Evolutionary conservation across 495 filamentous ascomycete genomes (phyloP).

Genomic region (Cairneyella variabilis): DNA sequence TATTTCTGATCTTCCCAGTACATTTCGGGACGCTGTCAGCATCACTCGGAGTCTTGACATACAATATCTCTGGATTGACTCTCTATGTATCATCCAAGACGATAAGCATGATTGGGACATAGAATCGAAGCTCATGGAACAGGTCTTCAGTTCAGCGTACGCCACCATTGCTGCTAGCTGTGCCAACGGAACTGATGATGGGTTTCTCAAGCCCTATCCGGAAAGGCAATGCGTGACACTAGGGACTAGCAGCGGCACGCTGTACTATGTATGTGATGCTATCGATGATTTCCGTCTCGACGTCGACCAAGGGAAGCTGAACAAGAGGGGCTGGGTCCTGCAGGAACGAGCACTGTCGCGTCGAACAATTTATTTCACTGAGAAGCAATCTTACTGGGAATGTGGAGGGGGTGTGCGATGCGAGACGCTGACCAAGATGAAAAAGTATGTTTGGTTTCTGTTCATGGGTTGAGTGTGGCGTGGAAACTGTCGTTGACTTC

Average conservation of each 20-base stretch:
- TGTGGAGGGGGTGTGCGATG: slow-evolving; percentile 39
- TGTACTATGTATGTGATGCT: slow-evolving; percentile 17
- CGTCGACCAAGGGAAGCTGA: slow-evolving; percentile 30
- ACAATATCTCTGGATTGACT: too few relatives aligned
- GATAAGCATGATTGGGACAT: slow-evolving; percentile 19
- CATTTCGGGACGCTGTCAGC: slow-evolving; percentile 8
- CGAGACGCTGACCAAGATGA: slow-evolving; percentile 4
- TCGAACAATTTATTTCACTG: slow-evolving; percentile 38
- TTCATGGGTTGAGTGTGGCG: background rate
- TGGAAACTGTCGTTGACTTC: background rate
- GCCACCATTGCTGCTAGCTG: slow-evolving; percentile 22
- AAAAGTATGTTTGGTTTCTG: background rate
- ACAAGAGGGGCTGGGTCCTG: slow-evolving; percentile 38
- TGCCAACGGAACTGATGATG: slow-evolving; percentile 13
- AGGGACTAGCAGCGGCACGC: background rate
- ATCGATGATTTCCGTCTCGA: slow-evolving; percentile 33
- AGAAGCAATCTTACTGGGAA: slow-evolving; percentile 38
- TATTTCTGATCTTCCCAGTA: slow-evolving; percentile 3
- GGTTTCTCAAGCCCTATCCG: slow-evolving; percentile 11
- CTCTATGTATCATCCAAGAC: too few relatives aligned
- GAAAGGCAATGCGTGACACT: background rate
- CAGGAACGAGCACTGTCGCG: slow-evolving; percentile 37
- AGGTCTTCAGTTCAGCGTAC: slow-evolving; percentile 14
- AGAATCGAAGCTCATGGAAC: slow-evolving; percentile 16
- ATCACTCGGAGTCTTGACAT: slow-evolving; percentile 4